Evolutionary conservation across 2,329 filamentous ascomycete species (phyloP), one percentile per base, ranked within the genome.

Genomic region (Madurella fahalii): DNA sequence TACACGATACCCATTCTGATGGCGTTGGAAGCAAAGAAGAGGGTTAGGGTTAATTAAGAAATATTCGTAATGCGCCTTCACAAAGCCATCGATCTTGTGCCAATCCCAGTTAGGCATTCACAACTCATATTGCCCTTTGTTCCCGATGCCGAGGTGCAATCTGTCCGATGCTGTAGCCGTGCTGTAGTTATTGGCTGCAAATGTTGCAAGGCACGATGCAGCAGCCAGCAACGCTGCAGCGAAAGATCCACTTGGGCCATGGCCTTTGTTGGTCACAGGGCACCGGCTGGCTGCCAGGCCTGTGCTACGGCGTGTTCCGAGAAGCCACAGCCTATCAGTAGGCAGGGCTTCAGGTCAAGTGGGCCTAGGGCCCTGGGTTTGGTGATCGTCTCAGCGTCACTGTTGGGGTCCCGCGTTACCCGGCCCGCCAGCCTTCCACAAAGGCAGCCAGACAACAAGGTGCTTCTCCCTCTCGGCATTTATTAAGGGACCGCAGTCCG

Each of bases 271-370:
- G 31, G 48, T 45, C 25, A 31, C 39, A 32, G 25, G 12, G 12
- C 31, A 25, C 15, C 34, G 20, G 44, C 17, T 42, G 13, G 32
- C 32, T 43, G 45, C 18, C 40, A 34, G 41, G 45, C 12, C 47
- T 15, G 32, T 45, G 50, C 50, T 44, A 48, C 16, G 46, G 31
- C 37, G 9, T 13, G 16, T 34, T 45, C 31, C 43, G 47, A 32
- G 32, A 31, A 15, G 47, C 39, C 32, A 8, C 46, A 50, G 48
- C 58, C 56, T 50, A 58, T 60, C 53, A 42, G 30, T 54, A 44
- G 43, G 53, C 57, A 54, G 48, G 51, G 57, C 54, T 39, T 12
- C 40, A 16, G 42, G 11, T 4, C 20, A 25, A 41, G 45, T 13
- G n/a, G 41, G 40, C 45, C 39, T 25, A n/a, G 20, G 47, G 45